Percentiles rank a stretch among this genome's conserved stretches.
Conservation (phyloP, 2,329 filamentous ascomycete species). For the Metarhizium guizhouense region DNA sequence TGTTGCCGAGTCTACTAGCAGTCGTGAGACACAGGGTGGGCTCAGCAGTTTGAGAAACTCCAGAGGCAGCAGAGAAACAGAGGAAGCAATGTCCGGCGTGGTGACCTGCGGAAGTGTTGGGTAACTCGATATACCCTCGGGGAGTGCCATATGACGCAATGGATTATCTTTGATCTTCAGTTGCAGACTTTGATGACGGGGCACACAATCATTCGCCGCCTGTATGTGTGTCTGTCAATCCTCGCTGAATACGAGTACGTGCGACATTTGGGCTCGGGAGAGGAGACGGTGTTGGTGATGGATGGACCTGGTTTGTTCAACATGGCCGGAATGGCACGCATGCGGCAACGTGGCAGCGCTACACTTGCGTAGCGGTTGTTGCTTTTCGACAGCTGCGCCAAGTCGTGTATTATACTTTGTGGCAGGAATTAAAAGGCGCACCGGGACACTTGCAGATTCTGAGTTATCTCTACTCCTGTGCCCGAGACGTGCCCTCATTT, state of each 20-base stretch:
- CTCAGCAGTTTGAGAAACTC: neutral
- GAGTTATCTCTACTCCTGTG: neutral
- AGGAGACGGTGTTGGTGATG: neutral
- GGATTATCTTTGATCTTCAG: neutral
- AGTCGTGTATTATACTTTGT: neutral
- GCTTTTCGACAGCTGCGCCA: neutral
- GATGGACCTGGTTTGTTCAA: neutral
- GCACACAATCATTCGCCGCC: neutral
- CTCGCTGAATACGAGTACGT: neutral
- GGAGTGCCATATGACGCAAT: neutral
- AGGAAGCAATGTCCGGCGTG: neutral
- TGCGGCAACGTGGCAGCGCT: neutral
- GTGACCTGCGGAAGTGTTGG: no score
- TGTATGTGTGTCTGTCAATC: neutral
- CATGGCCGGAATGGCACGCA: neutral
- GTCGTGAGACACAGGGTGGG: slow-evolving; percentile 15
- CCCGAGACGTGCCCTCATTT: neutral
- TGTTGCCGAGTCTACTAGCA: slow-evolving; percentile 23
- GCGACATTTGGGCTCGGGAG: neutral
- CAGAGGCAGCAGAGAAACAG: neutral
- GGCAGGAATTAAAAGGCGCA: neutral
- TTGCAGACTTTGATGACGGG: neutral
- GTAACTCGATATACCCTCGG: neutral
- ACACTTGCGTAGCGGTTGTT: neutral
- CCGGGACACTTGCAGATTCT: neutral